These are phyloP conservation scores for Calonectria montana DNA, from an alignment of 2,329 filamentous ascomycete genomes.

Conservation along the genomic window DNA sequence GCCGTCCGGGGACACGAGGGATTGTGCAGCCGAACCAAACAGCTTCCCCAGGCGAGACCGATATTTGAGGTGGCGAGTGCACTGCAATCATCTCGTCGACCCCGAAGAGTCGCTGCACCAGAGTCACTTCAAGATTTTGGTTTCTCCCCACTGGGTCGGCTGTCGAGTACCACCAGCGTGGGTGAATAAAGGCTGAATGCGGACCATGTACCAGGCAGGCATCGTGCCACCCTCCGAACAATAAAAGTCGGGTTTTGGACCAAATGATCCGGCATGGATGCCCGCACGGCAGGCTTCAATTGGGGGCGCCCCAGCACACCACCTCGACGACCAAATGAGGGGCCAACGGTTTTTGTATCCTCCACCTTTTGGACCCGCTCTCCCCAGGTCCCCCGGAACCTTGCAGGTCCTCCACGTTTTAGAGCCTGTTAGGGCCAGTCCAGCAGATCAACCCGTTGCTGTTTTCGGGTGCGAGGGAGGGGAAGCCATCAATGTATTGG, in stretches of 20 bases:
- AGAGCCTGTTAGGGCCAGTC: conserved; percentile 9
- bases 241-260: conserved; percentile 20
- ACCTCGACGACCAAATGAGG: not conserved
- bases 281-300: not conserved
- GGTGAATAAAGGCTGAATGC: conserved; percentile 3
- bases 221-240: conserved; percentile 21
- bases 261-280: conserved; percentile 7
- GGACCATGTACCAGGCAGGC: conserved; percentile 4
- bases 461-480: conserved; percentile 25
- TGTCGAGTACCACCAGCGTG: not conserved
- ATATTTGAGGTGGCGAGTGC: not conserved
- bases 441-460: conserved; percentile 27
- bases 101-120: not conserved
- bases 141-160: not conserved
- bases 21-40: not conserved
- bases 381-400: conserved; percentile 26
- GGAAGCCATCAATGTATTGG: conserved; percentile 26
- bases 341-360: not conserved
- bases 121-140: not conserved
- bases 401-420: conserved; percentile 35
- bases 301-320: not conserved
- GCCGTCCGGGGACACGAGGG: not conserved
- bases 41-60: not conserved
- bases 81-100: not conserved
- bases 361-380: conserved; percentile 19